These are phyloP conservation scores for Hibiscus tridactylites DNA, from an alignment of 345 rosid genomes.

Conservation along the genomic window DNA sequence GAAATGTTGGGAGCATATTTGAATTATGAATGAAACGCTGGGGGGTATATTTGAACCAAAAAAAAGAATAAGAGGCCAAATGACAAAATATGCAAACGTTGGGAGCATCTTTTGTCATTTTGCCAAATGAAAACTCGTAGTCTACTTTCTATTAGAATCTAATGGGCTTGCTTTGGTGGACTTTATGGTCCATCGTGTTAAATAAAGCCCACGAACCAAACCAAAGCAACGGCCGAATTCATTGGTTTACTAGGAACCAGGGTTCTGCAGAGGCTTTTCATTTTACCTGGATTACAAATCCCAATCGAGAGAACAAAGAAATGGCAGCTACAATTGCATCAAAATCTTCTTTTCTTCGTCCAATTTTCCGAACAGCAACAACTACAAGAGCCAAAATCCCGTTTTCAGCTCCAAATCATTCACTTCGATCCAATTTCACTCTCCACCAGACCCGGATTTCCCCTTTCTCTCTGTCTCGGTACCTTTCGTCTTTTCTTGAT, in stretches of 20 bases:
- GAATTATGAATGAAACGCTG: no score
- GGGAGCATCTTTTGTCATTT: no score
- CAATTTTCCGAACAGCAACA: conserved; percentile 25
- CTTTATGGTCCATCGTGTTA: neutral
- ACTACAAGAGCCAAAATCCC: conserved; percentile 17
- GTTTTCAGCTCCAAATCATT: conserved; percentile 27
- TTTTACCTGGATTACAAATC: neutral
- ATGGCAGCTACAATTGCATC: conserved; percentile 43
- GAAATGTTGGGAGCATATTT: no score
- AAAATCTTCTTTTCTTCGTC: conserved; percentile 38
- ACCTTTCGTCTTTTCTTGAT: neutral
- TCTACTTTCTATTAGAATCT: no score
- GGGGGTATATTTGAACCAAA: no score
- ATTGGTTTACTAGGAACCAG: neutral
- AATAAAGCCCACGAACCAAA: neutral
- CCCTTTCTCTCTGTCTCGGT: conserved; percentile 28
- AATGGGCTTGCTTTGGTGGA: neutral
- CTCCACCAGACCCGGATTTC: conserved; percentile 24
- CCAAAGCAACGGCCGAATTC: neutral
- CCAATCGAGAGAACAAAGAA: conserved; percentile 1
- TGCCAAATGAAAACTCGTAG: no score
- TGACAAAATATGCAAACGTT: no score
- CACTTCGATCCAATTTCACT: conserved; percentile 21
- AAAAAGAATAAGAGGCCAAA: no score
- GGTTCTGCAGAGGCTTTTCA: conserved; percentile 37